Base-by-base conservation (phyloP, 1,284 basidiomycete genomes). In the Ustilago lituana region DNA sequence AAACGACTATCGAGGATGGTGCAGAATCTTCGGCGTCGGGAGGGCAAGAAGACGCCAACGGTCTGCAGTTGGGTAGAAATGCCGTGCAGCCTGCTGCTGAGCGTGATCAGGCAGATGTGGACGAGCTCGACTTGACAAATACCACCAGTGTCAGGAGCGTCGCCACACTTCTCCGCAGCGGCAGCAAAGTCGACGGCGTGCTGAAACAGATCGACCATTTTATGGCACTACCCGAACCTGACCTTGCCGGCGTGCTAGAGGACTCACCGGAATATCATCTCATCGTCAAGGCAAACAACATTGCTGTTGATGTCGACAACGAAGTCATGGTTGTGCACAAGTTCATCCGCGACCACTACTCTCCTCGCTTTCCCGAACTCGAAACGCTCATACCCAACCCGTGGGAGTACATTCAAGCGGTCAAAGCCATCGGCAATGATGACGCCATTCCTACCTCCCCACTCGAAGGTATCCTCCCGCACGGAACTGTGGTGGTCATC, bases 321-420 rank as follows among this genome's bases (percentile, higher is more conserved):
- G 96, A 98, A 83, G 92, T 97, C 57, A 86, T 98, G 58, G 86
- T 98, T 23, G 94, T 98, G 1, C 93, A 99, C 86, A 98, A 98
- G 90, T 98, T 97, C 85, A 96, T 98, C 78, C 90, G 96, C 70
- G 96, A 99, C 81, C 95, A 98, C 84, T 99, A 98, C 83, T 88
- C 91, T 1, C 88, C 91, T 20, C 92, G 94, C 68, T 99, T 98
- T 83, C 95, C 96, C 10, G 95, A 98, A 78, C 88, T 99, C 19
- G 96, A 98, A 82, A 91, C 95, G 74, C 88, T 99, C 32, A 91
- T 99, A 27, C 87, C 89, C 7, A 93, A 96, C 76, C 91, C 96
- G 2, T 87, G 89, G 62, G 93, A 94, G 85, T 98, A 93, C 83
- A 93, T 97, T 63, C 89, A 90, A 36, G 90, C 94, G 6, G 95